Base-by-base conservation (phyloP, 176 grass and related monocot genomes). In the Areca catechu region DNA sequence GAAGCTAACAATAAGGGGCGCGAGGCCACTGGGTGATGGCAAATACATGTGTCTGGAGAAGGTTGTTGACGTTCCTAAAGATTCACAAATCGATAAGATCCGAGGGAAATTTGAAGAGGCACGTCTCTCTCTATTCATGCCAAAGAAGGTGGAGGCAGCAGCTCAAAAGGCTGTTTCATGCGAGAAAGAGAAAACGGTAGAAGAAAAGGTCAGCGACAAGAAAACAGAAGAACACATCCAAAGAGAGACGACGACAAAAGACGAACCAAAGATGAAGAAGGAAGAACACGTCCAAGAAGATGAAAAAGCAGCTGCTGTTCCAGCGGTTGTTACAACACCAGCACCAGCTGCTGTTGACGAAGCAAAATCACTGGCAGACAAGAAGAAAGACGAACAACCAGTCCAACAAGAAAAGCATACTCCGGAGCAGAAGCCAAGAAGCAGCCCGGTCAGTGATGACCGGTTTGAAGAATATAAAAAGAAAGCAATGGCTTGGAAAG, bases 81-180 rank as follows among this genome's bases (percentile, higher is more conserved):
- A 86, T 21, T 77, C 72, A 12, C 67, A 85, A 58, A 4, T 72
- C n/a, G 75, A 77, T 5, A 62, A 24, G 3, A 59, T 89, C 53
- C 60, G 63, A 48, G 81, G 80, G 43, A 68, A 56, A 19, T 77
- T 89, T 62, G 84, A 85, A 69, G 63, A 75, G 15, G 60, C 4
- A 15, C 52, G 56, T 66, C 68, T 95, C 21, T 53, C 55, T n/a
- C 19, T 89, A 60, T 60, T 22, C 29, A 66, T 89, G 50, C 85
- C 85, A 7, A 85, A 76, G 75, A 71, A 18, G 54, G 22, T 27
- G 20, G 57, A 4, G 20, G 5, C 56, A 47, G 63, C 27, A 22
- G 34, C 48, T 18, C 24, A 9, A 48, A 29, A 4, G 27, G 56
- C 1, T 58, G 29, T 4, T 3, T 17, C n/a, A 17, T 30, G 19